Conservation (phyloP, 192 early-diverging fungal genomes). For the Backusella macrospora region DNA sequence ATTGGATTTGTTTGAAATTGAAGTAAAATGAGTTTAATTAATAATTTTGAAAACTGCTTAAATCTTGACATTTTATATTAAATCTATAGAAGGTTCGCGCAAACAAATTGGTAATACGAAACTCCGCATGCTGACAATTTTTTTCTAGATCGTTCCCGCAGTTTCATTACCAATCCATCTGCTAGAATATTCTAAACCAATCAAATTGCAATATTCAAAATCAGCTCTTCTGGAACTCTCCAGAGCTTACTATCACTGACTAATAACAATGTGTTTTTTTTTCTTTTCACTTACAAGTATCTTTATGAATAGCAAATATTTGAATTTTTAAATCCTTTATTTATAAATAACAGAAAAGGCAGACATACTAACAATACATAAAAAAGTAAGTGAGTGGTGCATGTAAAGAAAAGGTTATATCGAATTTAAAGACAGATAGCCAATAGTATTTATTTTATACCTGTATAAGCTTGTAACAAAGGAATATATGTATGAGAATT, state of each 20-base stretch:
- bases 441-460: too few species aligned
- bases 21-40: background rate
- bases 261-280: background rate
- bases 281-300: too few species aligned
- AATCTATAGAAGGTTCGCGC: constrained; percentile 14
- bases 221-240: background rate
- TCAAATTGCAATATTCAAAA: background rate
- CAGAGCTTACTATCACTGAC: background rate
- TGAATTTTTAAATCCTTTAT: too few species aligned
- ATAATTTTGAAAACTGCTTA: background rate
- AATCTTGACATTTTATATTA: background rate
- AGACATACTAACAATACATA: background rate
- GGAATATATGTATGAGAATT: too few species aligned
- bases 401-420: too few species aligned
- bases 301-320: too few species aligned
- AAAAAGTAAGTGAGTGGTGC: background rate
- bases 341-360: background rate
- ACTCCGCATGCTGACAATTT: constrained; percentile 9
- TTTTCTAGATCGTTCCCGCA: background rate
- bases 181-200: background rate
- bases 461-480: too few species aligned
- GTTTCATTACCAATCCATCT: background rate
- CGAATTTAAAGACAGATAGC: too few species aligned
- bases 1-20: background rate
- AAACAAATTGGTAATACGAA: background rate